Conservation (phyloP, 176 grass and related monocot genomes). For the Raddia guianensis region DNA sequence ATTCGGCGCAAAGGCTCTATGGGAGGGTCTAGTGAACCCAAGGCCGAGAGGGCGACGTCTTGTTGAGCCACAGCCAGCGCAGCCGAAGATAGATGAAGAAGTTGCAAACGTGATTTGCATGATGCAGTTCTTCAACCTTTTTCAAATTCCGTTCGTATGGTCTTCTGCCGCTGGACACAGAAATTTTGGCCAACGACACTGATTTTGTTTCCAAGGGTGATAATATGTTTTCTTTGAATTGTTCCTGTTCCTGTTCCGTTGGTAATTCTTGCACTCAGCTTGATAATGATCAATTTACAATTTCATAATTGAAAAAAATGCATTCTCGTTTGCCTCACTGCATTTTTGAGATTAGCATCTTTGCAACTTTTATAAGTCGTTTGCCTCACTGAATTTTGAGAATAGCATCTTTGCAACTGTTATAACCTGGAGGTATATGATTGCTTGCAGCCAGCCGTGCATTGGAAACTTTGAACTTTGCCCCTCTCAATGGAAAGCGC, state of each 20-base stretch:
- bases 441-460: slow-evolving; percentile 45
- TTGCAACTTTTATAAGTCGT: not conserved
- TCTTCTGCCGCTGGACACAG: too few relatives aligned
- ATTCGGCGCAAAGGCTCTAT: too few relatives aligned
- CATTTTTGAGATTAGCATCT: not conserved
- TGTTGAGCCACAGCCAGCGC: too few relatives aligned
- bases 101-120: too few relatives aligned
- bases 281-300: not conserved
- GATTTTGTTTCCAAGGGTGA: too few relatives aligned
- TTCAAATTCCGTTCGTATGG: too few relatives aligned
- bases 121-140: too few relatives aligned
- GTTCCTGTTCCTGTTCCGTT: not conserved
- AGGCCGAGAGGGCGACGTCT: too few relatives aligned
- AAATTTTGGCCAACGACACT: too few relatives aligned
- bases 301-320: not conserved
- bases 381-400: not conserved
- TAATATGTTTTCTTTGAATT: not conserved
- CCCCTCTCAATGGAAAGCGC: slow-evolving; percentile 31
- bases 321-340: not conserved
- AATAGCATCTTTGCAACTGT: not conserved
- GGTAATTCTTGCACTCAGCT: not conserved
- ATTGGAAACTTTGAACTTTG: slow-evolving; percentile 51
- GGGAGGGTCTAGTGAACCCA: too few relatives aligned
- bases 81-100: not conserved
- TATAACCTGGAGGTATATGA: not conserved